Percentiles rank a stretch among this genome's conserved stretches.
These are phyloP conservation scores for Vanderwaltozyma tropicalis DNA, from an alignment of 805 yeast genomes.

Conservation along the genomic window DNA sequence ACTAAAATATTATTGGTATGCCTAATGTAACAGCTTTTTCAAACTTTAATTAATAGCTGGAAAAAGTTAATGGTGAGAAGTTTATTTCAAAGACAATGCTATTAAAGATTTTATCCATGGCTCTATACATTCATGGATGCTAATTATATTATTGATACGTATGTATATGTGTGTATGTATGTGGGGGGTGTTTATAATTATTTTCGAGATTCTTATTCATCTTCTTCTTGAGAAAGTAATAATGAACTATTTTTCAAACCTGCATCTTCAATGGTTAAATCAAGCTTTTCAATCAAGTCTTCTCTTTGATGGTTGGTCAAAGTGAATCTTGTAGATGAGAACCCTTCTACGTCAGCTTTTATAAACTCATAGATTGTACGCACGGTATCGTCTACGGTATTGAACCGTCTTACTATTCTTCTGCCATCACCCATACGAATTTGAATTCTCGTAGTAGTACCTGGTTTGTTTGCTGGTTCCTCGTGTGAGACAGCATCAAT, in stretches of 20 bases:
- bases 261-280: conserved; percentile 55
- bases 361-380: conserved; percentile 50
- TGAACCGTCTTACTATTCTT: conserved; percentile 63
- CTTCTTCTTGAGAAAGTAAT: conserved; percentile 45
- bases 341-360: conserved; percentile 44
- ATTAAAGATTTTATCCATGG: no score
- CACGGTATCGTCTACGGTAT: conserved; percentile 44
- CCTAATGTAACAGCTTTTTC: no score
- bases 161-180: no score
- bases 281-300: conserved; percentile 44
- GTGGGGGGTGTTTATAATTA: no score
- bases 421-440: conserved; percentile 84
- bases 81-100: no score
- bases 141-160: no score
- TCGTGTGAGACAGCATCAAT: conserved; percentile 43
- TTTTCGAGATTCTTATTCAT: conserved; percentile 3
- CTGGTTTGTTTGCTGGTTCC: conserved; percentile 52
- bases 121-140: no score
- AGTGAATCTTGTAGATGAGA: conserved; percentile 38
- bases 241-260: conserved; percentile 77
- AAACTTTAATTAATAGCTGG: no score
- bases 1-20: no score
- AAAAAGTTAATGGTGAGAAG: no score
- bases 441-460: conserved; percentile 66
- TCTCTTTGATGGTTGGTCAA: conserved; percentile 45